phyloP scores from a whole-genome alignment of 768 basidiomycete genomes.

The Naganishia vishniacii region DNA sequence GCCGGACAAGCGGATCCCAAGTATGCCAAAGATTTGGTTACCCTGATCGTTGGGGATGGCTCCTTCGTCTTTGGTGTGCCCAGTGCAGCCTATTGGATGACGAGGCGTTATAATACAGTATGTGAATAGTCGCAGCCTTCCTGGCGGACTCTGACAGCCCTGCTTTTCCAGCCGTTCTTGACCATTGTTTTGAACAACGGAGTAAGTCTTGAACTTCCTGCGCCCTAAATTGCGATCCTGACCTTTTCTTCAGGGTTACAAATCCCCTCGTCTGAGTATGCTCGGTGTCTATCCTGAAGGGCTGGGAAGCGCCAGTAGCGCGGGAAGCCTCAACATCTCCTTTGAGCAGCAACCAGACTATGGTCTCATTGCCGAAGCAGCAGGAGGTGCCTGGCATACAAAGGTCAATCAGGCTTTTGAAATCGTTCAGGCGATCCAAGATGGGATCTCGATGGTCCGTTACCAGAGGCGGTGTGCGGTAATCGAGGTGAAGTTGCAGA shows the following conservation, averaged over 20 bases:
- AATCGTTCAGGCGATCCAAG: constrained; percentile 49
- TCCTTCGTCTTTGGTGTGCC: constrained; percentile 65
- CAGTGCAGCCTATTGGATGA: constrained; percentile 67
- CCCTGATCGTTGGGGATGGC: constrained; percentile 64
- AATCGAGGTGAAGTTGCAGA: constrained; percentile 58
- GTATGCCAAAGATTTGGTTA: constrained; percentile 55
- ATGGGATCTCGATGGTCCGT: constrained; percentile 58
- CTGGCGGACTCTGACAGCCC: background rate
- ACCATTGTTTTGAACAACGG: constrained; percentile 69
- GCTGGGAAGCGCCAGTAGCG: constrained; percentile 53
- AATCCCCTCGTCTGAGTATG: constrained; percentile 64
- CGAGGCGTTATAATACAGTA: constrained; percentile 63
- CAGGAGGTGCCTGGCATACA: constrained; percentile 62
- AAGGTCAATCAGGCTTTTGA: constrained; percentile 45
- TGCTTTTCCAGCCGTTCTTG: constrained; percentile 58
- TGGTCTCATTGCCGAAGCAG: constrained; percentile 61
- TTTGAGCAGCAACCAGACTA: constrained; percentile 62
- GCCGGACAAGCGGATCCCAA: constrained; percentile 47
- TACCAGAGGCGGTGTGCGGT: constrained; percentile 62
- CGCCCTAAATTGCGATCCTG: too few species aligned
- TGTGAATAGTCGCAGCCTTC: constrained; percentile 29
- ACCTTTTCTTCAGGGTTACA: constrained; percentile 35
- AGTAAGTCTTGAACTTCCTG: too few species aligned
- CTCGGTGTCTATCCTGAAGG: constrained; percentile 62
- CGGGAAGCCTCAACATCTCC: constrained; percentile 58